A percentile compares a stretch with the other conserved stretches of the same genome.
Evolutionary conservation across 805 yeast genomes (phyloP).

Genomic region (Candida takata): DNA sequence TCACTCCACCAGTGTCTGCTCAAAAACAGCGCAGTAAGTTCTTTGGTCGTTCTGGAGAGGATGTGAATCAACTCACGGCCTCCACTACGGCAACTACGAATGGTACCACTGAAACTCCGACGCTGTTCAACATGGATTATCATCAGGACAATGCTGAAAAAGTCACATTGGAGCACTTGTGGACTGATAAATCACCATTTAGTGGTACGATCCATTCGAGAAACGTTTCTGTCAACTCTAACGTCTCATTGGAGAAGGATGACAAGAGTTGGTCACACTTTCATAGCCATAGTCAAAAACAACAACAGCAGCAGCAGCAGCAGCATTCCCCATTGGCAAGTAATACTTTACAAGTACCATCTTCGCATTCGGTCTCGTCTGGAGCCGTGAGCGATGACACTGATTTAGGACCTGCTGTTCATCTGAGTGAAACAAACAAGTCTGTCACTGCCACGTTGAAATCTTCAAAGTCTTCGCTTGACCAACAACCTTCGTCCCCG

Average conservation of each 20-base stretch:
- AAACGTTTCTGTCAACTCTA: slow-evolving; percentile 12
- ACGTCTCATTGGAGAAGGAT: slow-evolving; percentile 11
- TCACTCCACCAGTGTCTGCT: neutral
- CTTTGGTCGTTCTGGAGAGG: slow-evolving; percentile 8
- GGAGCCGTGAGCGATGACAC: slow-evolving; percentile 9
- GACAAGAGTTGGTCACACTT: slow-evolving; percentile 15
- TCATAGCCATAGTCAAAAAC: slow-evolving; percentile 5
- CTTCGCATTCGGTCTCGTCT: slow-evolving; percentile 10
- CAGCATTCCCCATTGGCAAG: neutral
- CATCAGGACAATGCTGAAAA: slow-evolving; percentile 3
- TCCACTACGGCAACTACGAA: neutral
- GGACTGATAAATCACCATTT: slow-evolving; percentile 11
- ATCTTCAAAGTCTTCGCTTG: slow-evolving; percentile 14
- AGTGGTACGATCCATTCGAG: slow-evolving; percentile 8
- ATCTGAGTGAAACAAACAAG: slow-evolving; percentile 16
- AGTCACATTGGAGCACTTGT: slow-evolving; percentile 11
- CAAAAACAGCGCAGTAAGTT: slow-evolving; percentile 20
- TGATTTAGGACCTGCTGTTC: slow-evolving; percentile 12
- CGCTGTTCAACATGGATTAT: slow-evolving; percentile 3
- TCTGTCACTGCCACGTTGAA: slow-evolving; percentile 12
- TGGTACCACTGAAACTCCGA: neutral
- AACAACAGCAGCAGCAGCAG: neutral
- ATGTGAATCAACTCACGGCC: slow-evolving; percentile 1
- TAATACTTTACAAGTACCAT: slow-evolving; percentile 3
- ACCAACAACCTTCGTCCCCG: slow-evolving; percentile 26